phyloP scores from a whole-genome alignment of 148 eudicot species.

The Camellia lanceoleosa region DNA sequence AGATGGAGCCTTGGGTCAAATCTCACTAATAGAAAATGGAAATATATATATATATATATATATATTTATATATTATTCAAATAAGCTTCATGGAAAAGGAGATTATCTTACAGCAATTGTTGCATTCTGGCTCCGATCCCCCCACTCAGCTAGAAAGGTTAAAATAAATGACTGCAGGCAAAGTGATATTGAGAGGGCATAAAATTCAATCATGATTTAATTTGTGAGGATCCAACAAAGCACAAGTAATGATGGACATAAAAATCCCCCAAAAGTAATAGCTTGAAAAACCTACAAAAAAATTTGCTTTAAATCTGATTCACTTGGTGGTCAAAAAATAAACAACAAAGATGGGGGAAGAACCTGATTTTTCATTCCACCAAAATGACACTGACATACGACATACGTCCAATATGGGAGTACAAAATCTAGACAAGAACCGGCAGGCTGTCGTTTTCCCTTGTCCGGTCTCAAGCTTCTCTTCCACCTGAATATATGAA shows the following conservation, averaged over 20 bases:
- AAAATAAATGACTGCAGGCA: slow-evolving; percentile 85
- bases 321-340: neutral
- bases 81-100: slow-evolving; percentile 11
- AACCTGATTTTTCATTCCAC: neutral
- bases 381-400: neutral
- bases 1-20: neutral
- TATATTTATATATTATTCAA: neutral
- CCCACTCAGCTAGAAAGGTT: slow-evolving; percentile 98
- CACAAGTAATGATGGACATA: neutral
- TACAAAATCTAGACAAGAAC: slow-evolving; percentile 83
- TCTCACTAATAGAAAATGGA: neutral
- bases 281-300: neutral
- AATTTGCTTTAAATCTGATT: slow-evolving; percentile 9
- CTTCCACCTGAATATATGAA: slow-evolving; percentile 69
- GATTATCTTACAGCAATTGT: slow-evolving; percentile 86
- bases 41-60: neutral
- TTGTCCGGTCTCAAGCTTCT: slow-evolving; percentile 92
- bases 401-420: slow-evolving; percentile 94
- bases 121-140: slow-evolving; percentile 98
- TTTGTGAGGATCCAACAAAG: neutral
- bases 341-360: neutral
- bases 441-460: slow-evolving; percentile 77
- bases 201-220: neutral
- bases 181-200: slow-evolving; percentile 6
- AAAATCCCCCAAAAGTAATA: neutral